phyloP scores from a whole-genome alignment of 1,139 yeast genomes.

The Suhomyces taliae region DNA sequence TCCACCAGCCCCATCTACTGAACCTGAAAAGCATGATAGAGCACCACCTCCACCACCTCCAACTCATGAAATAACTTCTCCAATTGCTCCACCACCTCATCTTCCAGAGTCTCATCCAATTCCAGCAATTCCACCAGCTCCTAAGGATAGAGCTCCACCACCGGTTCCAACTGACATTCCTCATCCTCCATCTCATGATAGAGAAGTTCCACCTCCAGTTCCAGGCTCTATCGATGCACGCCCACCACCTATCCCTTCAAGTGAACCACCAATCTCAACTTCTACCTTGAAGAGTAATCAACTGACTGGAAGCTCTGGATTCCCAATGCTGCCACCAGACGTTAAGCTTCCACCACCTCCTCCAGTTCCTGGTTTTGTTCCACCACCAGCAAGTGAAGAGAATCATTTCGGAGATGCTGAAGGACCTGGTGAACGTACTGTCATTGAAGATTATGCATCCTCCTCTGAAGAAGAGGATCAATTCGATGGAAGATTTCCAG shows the following conservation, averaged over 20 bases:
- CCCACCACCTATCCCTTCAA: slow-evolving; percentile 16
- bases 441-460: slow-evolving; percentile 3
- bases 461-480: slow-evolving; percentile 3
- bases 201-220: slow-evolving; percentile 8
- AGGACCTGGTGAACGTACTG: not conserved
- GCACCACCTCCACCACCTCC: slow-evolving; percentile 9
- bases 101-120: slow-evolving; percentile 2
- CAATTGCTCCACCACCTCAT: slow-evolving; percentile 13
- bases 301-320: not conserved
- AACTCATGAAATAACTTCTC: not conserved
- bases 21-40: too few relatives aligned
- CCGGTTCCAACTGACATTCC: slow-evolving; percentile 18
- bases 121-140: slow-evolving; percentile 13
- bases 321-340: not conserved
- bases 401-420: not conserved
- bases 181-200: slow-evolving; percentile 6
- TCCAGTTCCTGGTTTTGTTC: slow-evolving; percentile 5
- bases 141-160: slow-evolving; percentile 7
- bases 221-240: slow-evolving; percentile 12
- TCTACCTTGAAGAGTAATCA: slow-evolving; percentile 8
- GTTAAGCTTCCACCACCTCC: slow-evolving; percentile 10
- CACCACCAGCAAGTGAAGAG: slow-evolving; percentile 8
- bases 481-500: not conserved
- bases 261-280: slow-evolving; percentile 9
- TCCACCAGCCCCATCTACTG: not conserved